Conservation (phyloP, 2,329 filamentous ascomycete species). For the Stagonosporopsis rhizophila region DNA sequence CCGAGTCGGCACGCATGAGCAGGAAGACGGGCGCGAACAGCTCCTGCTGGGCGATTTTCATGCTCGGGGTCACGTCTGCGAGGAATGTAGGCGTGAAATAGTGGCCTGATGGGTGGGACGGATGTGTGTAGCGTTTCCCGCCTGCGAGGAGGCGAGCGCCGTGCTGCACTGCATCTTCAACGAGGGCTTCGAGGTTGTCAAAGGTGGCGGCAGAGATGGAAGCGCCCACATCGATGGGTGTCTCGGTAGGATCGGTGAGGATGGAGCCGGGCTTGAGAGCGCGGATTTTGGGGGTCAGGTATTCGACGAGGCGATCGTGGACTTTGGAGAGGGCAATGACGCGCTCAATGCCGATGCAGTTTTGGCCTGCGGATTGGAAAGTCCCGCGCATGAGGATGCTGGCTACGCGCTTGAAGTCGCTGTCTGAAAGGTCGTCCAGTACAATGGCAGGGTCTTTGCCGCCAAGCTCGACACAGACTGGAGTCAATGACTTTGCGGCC, state of each 20-base stretch:
- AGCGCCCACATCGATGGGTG: slow-evolving; percentile 79
- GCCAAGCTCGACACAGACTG: slow-evolving; percentile 88
- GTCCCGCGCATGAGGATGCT: slow-evolving; percentile 89
- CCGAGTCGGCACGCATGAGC: slow-evolving; percentile 75
- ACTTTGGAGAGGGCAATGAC: slow-evolving; percentile 80
- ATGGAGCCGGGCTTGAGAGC: slow-evolving; percentile 77
- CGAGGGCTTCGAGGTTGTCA: slow-evolving; percentile 74
- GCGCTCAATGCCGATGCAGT: slow-evolving; percentile 96
- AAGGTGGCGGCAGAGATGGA: slow-evolving; percentile 85
- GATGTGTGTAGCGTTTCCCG: slow-evolving; percentile 75
- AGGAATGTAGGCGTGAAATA: slow-evolving; percentile 94
- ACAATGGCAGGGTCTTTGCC: slow-evolving; percentile 94
- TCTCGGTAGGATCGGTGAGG: slow-evolving; percentile 55
- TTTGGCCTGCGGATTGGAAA: slow-evolving; percentile 95
- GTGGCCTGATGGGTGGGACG: slow-evolving; percentile 76
- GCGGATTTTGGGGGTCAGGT: slow-evolving; percentile 76
- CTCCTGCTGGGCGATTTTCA: slow-evolving; percentile 89
- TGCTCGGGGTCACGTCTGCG: slow-evolving; percentile 82
- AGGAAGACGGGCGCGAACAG: slow-evolving; percentile 93
- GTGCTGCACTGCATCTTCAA: slow-evolving; percentile 76
- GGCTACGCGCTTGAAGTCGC: slow-evolving; percentile 71
- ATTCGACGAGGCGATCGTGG: slow-evolving; percentile 74
- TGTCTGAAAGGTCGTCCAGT: slow-evolving; percentile 76
- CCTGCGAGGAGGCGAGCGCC: slow-evolving; percentile 85
- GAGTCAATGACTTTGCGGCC: slow-evolving; percentile 84